Conservation (phyloP, 1,284 basidiomycete genomes). For the Caloboletus inedulis region DNA sequence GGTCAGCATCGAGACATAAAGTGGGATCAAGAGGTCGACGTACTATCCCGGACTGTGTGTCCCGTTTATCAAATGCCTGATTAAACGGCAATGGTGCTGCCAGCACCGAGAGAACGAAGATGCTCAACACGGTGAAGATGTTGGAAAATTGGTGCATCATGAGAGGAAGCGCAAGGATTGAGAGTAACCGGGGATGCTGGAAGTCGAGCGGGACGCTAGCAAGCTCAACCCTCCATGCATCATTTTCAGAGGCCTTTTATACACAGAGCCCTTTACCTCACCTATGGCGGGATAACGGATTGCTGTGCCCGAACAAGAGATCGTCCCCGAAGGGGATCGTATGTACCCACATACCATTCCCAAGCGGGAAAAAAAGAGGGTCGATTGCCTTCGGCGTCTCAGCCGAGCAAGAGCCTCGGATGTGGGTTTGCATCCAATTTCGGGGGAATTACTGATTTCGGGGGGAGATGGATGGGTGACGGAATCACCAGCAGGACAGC, state of each 20-base stretch:
- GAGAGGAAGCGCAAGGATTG: not conserved
- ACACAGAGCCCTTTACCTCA: slow-evolving; percentile 33
- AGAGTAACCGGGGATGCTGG: not conserved
- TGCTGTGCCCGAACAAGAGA: slow-evolving; percentile 23
- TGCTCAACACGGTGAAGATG: slow-evolving; percentile 44
- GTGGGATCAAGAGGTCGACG: slow-evolving; percentile 18
- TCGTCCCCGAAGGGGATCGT: slow-evolving; percentile 33
- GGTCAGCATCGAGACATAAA: slow-evolving; percentile 6
- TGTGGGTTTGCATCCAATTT: slow-evolving; percentile 8
- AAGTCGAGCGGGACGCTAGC: slow-evolving; percentile 2
- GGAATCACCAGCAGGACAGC: slow-evolving; percentile 15
- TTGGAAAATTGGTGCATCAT: slow-evolving; percentile 41
- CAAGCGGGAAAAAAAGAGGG: slow-evolving; percentile 23
- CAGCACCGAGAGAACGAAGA: slow-evolving; percentile 40
- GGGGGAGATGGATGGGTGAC: slow-evolving; percentile 13
- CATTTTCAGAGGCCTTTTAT: slow-evolving; percentile 25
- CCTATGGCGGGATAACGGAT: slow-evolving; percentile 19
- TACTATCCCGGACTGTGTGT: slow-evolving; percentile 42
- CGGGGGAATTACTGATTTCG: slow-evolving; percentile 21
- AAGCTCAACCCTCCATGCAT: not conserved
- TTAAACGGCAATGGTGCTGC: slow-evolving; percentile 45
- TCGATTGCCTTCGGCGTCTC: slow-evolving; percentile 20
- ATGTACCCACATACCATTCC: slow-evolving; percentile 17
- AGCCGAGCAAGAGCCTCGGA: slow-evolving; percentile 22
- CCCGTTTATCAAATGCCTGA: slow-evolving; percentile 46